These are phyloP conservation scores for Coniophora puteana DNA, from an alignment of 1,284 basidiomycete species.

Conservation along the genomic window DNA sequence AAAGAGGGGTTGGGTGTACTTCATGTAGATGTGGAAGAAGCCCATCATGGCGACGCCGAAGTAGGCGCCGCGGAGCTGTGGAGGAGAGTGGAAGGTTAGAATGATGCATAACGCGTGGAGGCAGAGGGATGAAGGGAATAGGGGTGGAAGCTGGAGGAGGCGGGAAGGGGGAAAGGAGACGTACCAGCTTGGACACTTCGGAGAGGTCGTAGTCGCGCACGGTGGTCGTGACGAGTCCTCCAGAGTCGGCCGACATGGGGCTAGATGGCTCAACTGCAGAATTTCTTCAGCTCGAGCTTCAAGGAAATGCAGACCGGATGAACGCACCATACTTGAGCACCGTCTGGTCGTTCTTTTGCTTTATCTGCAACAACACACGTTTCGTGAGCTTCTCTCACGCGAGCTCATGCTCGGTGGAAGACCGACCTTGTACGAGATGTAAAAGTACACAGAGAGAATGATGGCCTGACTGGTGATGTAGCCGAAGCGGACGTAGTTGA, in stretches of 20 bases:
- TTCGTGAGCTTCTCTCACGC: background rate
- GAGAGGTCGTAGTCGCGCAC: slow-evolving; percentile 90
- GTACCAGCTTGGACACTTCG: slow-evolving; percentile 84
- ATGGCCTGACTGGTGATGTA: slow-evolving; percentile 77
- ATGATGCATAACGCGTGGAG: background rate
- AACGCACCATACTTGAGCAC: slow-evolving; percentile 89
- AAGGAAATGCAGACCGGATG: background rate
- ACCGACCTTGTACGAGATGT: slow-evolving; percentile 65
- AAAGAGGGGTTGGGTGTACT: slow-evolving; percentile 91
- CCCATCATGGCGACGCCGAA: slow-evolving; percentile 85
- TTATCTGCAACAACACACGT: slow-evolving; percentile 54
- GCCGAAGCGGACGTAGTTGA: slow-evolving; percentile 80
- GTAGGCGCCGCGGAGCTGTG: slow-evolving; percentile 66
- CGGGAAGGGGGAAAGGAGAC: slow-evolving; percentile 23
- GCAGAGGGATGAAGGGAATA: background rate
- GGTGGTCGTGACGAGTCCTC: slow-evolving; percentile 88
- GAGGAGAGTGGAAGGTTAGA: background rate
- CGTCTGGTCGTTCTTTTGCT: slow-evolving; percentile 92
- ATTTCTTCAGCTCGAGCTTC: slow-evolving; percentile 5
- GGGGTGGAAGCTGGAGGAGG: background rate
- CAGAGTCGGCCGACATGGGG: slow-evolving; percentile 69
- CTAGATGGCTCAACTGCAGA: slow-evolving; percentile 53
- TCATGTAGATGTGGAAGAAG: slow-evolving; percentile 85
- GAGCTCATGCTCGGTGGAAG: slow-evolving; percentile 12
- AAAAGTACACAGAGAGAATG: slow-evolving; percentile 76